Percentiles rank a stretch among this genome's conserved stretches.
Conservation (phyloP, 306 rosid species). For the Lathyrus oleraceus region DNA sequence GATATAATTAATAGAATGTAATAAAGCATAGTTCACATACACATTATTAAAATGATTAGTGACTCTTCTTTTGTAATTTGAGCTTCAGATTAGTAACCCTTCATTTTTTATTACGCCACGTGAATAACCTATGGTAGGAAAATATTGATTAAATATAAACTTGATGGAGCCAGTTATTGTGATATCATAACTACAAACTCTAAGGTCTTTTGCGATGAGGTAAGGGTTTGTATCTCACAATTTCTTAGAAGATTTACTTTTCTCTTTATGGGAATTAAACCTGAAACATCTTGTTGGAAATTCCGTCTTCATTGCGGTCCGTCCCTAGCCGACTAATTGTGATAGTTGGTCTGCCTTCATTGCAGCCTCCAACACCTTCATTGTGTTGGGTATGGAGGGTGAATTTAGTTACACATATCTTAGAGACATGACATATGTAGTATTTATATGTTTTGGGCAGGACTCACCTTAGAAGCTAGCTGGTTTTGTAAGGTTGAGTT, state of each 20-base stretch:
- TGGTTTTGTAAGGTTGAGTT: no score
- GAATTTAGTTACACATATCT: no score
- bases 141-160: slow-evolving; percentile 4
- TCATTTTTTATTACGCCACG: slow-evolving; percentile 8
- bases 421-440: no score
- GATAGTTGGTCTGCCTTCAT: no score
- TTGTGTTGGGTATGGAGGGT: no score
- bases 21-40: background rate
- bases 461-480: no score
- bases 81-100: background rate
- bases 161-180: slow-evolving; percentile 3
- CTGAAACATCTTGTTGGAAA: background rate
- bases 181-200: slow-evolving; percentile 13
- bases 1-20: no score
- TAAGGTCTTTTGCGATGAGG: background rate
- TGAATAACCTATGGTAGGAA: slow-evolving; percentile 12
- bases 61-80: background rate
- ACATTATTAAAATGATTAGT: slow-evolving; percentile 10
- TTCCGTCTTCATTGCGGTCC: no score
- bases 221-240: background rate
- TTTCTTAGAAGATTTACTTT: background rate
- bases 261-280: background rate
- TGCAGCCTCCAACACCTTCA: no score
- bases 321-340: no score
- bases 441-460: no score